These are phyloP conservation scores for Phaeoacremonium minimum DNA, from an alignment of 2,329 filamentous ascomycete species.

Conservation along the genomic window DNA sequence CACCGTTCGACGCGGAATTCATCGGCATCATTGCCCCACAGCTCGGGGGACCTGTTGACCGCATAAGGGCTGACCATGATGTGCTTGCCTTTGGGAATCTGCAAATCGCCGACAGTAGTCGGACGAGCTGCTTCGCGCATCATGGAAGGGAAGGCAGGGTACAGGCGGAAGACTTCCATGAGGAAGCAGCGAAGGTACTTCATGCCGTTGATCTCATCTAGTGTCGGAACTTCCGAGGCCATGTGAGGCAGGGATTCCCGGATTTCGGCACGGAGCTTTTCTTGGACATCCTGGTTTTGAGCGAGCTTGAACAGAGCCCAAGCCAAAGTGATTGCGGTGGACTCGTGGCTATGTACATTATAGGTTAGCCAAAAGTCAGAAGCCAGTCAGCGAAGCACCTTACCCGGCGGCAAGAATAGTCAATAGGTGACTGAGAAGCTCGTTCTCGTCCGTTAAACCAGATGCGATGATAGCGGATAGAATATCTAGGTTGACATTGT, in stretches of 20 bases:
- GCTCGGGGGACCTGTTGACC: neutral
- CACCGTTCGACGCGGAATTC: neutral
- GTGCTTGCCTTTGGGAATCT: neutral
- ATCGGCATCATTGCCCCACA: neutral
- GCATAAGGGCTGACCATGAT: neutral
- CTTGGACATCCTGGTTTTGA: neutral
- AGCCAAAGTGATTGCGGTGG: neutral
- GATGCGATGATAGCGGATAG: neutral
- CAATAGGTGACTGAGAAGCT: neutral
- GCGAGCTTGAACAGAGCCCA: slow-evolving; percentile 1
- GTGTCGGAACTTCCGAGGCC: neutral
- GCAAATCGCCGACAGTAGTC: neutral
- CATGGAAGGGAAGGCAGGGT: neutral
- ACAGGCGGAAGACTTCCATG: neutral
- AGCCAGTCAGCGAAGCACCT: neutral
- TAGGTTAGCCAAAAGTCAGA: no score
- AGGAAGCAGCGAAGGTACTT: slow-evolving; percentile 1
- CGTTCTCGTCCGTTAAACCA: neutral
- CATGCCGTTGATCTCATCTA: neutral
- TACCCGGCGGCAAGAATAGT: neutral
- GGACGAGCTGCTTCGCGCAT: neutral
- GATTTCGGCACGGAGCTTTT: neutral
- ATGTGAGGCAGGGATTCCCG: neutral
- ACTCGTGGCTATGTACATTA: neutral
- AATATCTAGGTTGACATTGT: neutral